Percentiles rank a stretch among this genome's conserved stretches.
Evolutionary conservation across 78 protist species (phyloP).

Genomic region (Bigelowiella natans): DNA sequence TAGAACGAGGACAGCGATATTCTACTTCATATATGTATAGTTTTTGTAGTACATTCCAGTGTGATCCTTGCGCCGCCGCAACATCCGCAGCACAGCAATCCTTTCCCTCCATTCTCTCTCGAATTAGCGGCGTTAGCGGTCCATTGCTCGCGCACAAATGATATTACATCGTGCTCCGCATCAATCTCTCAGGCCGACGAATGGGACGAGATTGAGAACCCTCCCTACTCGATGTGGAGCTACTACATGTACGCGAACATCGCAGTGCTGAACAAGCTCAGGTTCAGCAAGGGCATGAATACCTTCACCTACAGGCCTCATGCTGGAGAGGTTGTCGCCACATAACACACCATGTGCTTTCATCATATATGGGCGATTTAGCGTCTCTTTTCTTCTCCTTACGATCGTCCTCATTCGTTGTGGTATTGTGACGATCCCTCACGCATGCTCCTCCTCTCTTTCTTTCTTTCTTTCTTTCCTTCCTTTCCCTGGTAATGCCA

Average conservation of each 20-base stretch:
- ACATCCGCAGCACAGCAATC: neutral
- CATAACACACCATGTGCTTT: too few relatives aligned
- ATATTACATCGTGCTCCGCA: neutral
- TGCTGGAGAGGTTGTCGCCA: conserved; percentile 25
- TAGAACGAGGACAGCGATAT: too few relatives aligned
- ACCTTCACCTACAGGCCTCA: conserved; percentile 21
- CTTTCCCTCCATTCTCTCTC: neutral
- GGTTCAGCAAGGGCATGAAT: conserved; percentile 48
- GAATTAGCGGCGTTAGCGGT: neutral
- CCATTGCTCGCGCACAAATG: neutral
- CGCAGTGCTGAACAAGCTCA: conserved; percentile 59
- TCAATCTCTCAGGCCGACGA: conserved; percentile 55
- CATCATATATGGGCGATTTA: too few relatives aligned
- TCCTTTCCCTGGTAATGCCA: too few relatives aligned
- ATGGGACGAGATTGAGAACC: conserved; percentile 74
- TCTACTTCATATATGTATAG: too few relatives aligned
- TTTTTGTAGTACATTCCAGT: too few relatives aligned
- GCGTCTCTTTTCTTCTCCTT: too few relatives aligned
- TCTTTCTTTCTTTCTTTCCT: neutral
- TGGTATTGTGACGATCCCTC: too few relatives aligned
- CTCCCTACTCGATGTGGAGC: conserved; percentile 85
- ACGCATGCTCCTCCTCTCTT: neutral
- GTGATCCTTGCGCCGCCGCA: neutral
- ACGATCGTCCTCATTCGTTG: too few relatives aligned
- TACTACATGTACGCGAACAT: conserved; percentile 82